Conservation (phyloP, 78 protist species). For the Thecamonas trahens region DNA sequence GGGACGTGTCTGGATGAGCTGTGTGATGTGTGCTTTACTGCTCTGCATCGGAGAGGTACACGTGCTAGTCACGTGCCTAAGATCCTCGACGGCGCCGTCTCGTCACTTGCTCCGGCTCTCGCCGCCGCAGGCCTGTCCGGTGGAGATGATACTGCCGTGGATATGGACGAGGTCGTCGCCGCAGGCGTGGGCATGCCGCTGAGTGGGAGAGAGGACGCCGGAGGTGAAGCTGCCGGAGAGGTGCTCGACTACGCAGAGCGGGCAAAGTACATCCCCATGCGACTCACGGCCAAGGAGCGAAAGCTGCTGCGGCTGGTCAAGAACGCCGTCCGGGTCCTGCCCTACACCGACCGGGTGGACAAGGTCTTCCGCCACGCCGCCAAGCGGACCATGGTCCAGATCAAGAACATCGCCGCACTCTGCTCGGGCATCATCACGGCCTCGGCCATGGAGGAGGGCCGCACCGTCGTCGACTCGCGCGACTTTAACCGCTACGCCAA, state of each 20-base stretch:
- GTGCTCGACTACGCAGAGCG: no score
- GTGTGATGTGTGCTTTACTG: neutral
- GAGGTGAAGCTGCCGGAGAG: no score
- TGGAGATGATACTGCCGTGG: neutral
- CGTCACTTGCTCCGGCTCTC: neutral
- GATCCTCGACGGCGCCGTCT: neutral
- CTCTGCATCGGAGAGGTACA: neutral
- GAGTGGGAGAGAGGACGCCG: neutral
- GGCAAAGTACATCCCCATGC: conserved; percentile 52
- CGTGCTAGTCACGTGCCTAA: neutral
- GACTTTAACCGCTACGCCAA: conserved; percentile 54
- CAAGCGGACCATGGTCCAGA: conserved; percentile 48
- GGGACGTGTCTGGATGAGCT: neutral
- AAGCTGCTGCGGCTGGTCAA: conserved; percentile 62
- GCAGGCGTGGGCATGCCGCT: neutral
- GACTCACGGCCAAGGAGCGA: conserved; percentile 56
- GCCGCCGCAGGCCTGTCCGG: neutral
- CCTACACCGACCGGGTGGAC: conserved; percentile 75
- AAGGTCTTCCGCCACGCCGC: no score
- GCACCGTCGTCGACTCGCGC: conserved; percentile 44
- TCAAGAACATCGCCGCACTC: conserved; percentile 66
- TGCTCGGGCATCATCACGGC: conserved; percentile 63
- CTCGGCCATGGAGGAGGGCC: conserved; percentile 58
- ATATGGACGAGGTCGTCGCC: neutral
- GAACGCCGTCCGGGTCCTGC: conserved; percentile 65